Base-by-base conservation (phyloP, 2,329 filamentous ascomycete genomes). In the Cryoendolithus antarcticus region DNA sequence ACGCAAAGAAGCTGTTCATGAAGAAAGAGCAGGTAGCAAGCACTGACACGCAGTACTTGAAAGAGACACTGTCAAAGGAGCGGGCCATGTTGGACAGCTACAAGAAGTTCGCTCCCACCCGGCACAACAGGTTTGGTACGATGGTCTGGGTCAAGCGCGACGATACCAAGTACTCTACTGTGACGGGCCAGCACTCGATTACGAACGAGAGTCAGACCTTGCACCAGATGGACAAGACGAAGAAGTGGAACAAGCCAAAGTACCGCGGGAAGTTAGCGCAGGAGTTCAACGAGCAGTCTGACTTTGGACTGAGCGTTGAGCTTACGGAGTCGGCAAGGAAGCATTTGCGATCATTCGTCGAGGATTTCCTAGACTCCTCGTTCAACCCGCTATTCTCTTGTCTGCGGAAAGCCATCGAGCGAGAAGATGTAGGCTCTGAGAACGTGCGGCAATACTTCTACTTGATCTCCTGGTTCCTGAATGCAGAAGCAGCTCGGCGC, bases 71-170 rank as follows among this genome's bases (percentile, higher is more conserved):
- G 59, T 75, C 74, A 39, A 86, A 91, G 54, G 91, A 98, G 61
- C 78, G 79, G 2, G 75, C 79, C 11, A 83, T 93, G 77, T 70
- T 85, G 39, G 77, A 80, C 50, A 74, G 80, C 35, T 81, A 86
- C 51, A 80, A 81, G 39, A 80, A 78, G 49, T 79, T 79, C 54
- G 83, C 82, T 2, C 84, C 88, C 0, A 88, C 86, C 3, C 71
- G 91, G 35, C 91, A 98, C 60, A 93, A 88, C 50, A 76, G 91
- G 28, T 98, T 96, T 54, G 91, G 91, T 2, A 93, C 88, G 8
- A 96, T 96, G 84, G 78, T 95, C 28, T 96, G 89, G 88, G 77
- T 98, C 30, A 86, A 93, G 63, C 72, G 88, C 40, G 82, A 86
- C 35, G 82, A 88, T 49, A 78, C 82, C 37, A 88, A 88, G 53